These are phyloP conservation scores for Poa pratensis DNA, from an alignment of 176 grass and related monocot genomes.

Conservation along the genomic window DNA sequence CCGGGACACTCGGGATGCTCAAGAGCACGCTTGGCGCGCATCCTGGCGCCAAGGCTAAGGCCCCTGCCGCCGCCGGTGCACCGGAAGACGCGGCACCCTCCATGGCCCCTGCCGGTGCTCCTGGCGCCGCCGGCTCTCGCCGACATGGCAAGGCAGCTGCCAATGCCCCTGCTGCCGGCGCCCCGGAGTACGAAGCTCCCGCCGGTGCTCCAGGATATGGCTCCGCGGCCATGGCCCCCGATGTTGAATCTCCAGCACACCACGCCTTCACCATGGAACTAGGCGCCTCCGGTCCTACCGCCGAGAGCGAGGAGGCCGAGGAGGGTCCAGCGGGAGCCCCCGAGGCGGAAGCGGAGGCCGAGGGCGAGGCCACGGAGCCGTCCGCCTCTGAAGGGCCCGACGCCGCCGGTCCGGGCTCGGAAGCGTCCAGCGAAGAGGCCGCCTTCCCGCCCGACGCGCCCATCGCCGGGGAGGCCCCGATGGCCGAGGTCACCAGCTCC, in stretches of 20 bases:
- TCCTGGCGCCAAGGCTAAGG: neutral
- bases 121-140: neutral
- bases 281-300: neutral
- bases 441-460: neutral
- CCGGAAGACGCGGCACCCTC: neutral
- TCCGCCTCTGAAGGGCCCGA: neutral
- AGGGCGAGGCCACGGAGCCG: neutral
- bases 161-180: neutral
- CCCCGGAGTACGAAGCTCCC: neutral
- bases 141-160: neutral
- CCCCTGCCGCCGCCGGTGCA: neutral
- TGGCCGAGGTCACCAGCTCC: neutral
- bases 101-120: conserved; percentile 1
- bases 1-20: conserved; percentile 1
- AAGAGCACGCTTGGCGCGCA: neutral
- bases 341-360: neutral
- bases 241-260: neutral
- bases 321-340: conserved; percentile 41
- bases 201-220: neutral
- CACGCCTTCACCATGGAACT: neutral
- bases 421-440: conserved; percentile 28
- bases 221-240: neutral
- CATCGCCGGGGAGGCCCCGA: conserved; percentile 11
- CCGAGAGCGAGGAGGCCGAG: conserved; percentile 9
- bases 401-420: conserved; percentile 2